Evolutionary conservation across 1,139 yeast species (phyloP).

Genomic region (Fermentozyma sake): DNA sequence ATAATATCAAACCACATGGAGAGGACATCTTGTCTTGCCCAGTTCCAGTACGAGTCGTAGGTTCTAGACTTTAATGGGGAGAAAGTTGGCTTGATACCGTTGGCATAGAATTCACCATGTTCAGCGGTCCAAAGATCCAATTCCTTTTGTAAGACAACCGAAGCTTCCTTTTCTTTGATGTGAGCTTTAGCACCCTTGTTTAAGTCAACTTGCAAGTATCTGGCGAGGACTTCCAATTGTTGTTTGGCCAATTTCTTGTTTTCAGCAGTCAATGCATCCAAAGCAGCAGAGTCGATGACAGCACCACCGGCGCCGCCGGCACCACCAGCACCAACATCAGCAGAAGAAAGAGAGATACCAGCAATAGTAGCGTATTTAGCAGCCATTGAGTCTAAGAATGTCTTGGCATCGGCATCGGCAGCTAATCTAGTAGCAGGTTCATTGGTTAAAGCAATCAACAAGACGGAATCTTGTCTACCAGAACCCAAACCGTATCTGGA

Average conservation of each 20-base stretch:
- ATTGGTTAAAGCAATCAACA: conserved; percentile 75
- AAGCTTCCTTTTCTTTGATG: conserved; percentile 84
- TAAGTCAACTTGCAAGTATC: conserved; percentile 88
- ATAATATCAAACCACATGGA: conserved; percentile 93
- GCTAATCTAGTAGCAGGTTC: conserved; percentile 91
- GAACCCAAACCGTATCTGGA: conserved; percentile 86
- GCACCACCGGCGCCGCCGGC: conserved; percentile 74
- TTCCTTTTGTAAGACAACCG: conserved; percentile 78
- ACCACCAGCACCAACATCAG: conserved; percentile 49
- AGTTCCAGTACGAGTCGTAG: conserved; percentile 97
- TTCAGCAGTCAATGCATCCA: conserved; percentile 89
- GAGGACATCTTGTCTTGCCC: conserved; percentile 97
- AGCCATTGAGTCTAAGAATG: conserved; percentile 76
- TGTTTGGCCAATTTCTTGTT: conserved; percentile 87
- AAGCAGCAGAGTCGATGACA: conserved; percentile 90
- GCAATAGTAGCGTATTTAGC: conserved; percentile 80
- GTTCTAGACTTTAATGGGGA: conserved; percentile 91
- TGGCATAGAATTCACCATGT: conserved; percentile 92
- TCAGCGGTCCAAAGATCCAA: conserved; percentile 91
- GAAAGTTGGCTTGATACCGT: conserved; percentile 87
- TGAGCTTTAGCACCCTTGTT: conserved; percentile 85
- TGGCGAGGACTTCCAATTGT: conserved; percentile 91
- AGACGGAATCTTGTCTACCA: conserved; percentile 91
- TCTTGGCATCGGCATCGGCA: conserved; percentile 84
- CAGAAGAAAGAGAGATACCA: conserved; percentile 73